Base-by-base conservation (phyloP, 169 alveolate species). In the Plasmodium berghei region DNA sequence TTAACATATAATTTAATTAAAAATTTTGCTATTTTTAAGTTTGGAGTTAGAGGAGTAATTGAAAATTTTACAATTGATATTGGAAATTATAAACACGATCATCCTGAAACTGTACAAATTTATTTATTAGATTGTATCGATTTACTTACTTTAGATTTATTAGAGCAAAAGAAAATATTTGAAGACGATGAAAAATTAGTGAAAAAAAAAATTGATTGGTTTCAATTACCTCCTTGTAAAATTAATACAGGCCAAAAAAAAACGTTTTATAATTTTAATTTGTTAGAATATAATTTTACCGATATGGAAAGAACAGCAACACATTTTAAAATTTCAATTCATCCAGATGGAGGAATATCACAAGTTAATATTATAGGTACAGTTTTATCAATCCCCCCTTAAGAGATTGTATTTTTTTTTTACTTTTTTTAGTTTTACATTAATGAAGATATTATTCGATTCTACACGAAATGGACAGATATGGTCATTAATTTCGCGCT, bases 21-120 rank as follows among this genome's bases (percentile, higher is more conserved):
- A n/a, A 80, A 80, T 20, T 49, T 34, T 55, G 40, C 90, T 28
- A 80, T 80, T 18, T 80, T 80, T 80, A 80, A 80, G 18, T 80
- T 80, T 70, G 90, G 90, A 40, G 90, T 80, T 52, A 56, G 90
- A 6, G 90, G 90, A 20, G 48, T 80, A n/a, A 69, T 80, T 54
- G 90, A 80, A 22, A 80, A 80, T 66, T 80, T 80, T 54, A 80
- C 83, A 5, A 66, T 80, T 4, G 90, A 80, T 28, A 80, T 80
- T 28, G 90, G 90, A 5, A 67, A 80, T 54, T 80, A 80, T 59
- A 80, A 66, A 64, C 16, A 66, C 26, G 90, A 80, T 54, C 90
- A 80, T 66, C 90, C 90, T 0, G 90, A 80, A 46, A 49, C 58
- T 46, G 55, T 80, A 10, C 90, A 80, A n/a, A 66, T 80, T 5